Conservation (phyloP, 176 grass and related monocot genomes). For the Carex cristatella region DNA sequence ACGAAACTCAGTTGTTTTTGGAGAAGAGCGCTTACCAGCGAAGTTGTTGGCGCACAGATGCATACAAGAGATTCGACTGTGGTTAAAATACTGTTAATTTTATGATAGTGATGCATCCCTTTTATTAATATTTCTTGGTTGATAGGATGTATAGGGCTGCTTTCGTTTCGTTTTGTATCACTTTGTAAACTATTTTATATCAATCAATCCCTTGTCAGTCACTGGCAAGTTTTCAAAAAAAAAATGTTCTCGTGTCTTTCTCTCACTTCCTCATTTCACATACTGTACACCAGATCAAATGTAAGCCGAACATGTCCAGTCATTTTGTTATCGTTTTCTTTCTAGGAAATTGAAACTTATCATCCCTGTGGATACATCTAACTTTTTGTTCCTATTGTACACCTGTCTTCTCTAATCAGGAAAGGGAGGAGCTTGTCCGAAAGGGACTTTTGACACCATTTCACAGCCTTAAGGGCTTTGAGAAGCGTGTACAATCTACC, state of each 20-base stretch:
- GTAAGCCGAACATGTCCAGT: neutral
- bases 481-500: constrained; percentile 52
- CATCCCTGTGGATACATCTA: neutral
- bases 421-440: constrained; percentile 78
- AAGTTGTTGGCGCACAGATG: too few relatives aligned
- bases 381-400: neutral
- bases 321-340: neutral
- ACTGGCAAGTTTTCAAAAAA: too few relatives aligned
- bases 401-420: constrained; percentile 33
- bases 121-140: too few relatives aligned
- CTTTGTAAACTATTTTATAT: too few relatives aligned
- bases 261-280: neutral
- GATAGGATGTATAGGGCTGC: too few relatives aligned
- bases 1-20: too few relatives aligned
- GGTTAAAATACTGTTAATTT: too few relatives aligned
- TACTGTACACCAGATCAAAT: neutral
- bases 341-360: neutral
- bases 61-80: too few relatives aligned
- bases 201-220: too few relatives aligned
- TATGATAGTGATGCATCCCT: too few relatives aligned
- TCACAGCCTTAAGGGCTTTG: constrained; percentile 88
- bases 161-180: too few relatives aligned
- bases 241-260: neutral
- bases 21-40: too few relatives aligned
- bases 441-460: constrained; percentile 94